Evolutionary conservation across 345 rosid species (phyloP), one percentile per base, ranked within the genome.

Genomic region (Euphorbia lathyris): DNA sequence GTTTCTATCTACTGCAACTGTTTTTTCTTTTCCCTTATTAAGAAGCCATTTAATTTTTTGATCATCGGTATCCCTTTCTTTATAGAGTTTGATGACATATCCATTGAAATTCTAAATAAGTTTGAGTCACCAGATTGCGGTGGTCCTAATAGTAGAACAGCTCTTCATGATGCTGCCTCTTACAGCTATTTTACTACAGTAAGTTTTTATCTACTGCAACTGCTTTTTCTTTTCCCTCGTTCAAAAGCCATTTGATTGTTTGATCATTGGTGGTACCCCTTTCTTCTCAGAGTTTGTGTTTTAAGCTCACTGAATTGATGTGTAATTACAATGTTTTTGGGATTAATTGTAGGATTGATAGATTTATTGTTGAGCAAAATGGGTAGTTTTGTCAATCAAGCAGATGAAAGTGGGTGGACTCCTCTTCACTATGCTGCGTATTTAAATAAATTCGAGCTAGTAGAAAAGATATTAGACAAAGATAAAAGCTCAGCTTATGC

Each of bases 341-440:
- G 38, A 34, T 34, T 34, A 34, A 34, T 0, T 48, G 52, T 19
- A 48, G 52, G 19, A 13, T 48, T 48, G 52, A 1, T 14, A 17
- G 52, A 48, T 48, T 48, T 48, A 4, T 1, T 48, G 1, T 9
- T 63, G 2, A 22, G 20, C 0, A 70, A 27, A 6, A 10, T 3
- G 8, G 13, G 23, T 26, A 12, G 5, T 10, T 20, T 66, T 32
- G 26, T 65, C 23, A 20, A 25, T 2, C 16, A 60, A 61, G 48
- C 32, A 1, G 76, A 71, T 7, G 16, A 76, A 20, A 14, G 30
- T 14, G 76, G 72, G 3, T 67, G 74, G 65, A 55, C 38, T 23
- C 70, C 72, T 1, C 75, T 77, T 62, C 65, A 57, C 27, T 70
- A 59, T 16, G 77, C 77, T 9, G 67, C 81, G 7, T 17, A 66